These are phyloP conservation scores for Trapa bicornis DNA, from an alignment of 345 rosid species.

Conservation along the genomic window DNA sequence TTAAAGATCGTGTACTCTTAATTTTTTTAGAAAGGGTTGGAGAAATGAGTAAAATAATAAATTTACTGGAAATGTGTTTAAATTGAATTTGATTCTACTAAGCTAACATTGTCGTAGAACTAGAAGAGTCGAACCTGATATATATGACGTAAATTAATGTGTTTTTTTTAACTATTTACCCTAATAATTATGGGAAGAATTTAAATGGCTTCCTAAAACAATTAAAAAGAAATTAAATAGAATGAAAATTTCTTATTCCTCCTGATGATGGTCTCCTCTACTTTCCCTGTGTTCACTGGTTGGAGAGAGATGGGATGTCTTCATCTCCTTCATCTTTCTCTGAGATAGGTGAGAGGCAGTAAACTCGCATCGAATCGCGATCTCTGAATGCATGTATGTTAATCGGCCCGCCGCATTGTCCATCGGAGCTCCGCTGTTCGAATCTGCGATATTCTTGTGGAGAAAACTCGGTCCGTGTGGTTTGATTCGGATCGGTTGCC, in stretches of 20 bases:
- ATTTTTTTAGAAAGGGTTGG: no score
- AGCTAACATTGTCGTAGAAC: no score
- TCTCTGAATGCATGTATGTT: not conserved
- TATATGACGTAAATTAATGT: no score
- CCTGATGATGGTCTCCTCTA: not conserved
- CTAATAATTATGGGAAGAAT: no score
- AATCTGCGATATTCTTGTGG: not conserved
- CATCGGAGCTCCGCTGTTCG: not conserved
- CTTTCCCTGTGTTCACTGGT: not conserved
- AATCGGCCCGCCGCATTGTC: not conserved
- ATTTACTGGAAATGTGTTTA: no score
- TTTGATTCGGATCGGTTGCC: not conserved
- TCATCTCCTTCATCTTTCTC: not conserved
- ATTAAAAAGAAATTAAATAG: not conserved
- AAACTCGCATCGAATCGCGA: conserved; percentile 3
- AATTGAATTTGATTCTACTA: no score
- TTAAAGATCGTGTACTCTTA: no score
- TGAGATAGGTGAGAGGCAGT: conserved; percentile 2
- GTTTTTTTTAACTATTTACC: no score
- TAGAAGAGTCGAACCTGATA: no score
- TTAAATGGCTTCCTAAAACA: no score
- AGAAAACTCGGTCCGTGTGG: not conserved
- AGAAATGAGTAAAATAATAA: no score
- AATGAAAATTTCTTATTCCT: not conserved
- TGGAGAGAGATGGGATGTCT: not conserved